Conservation (phyloP, 1,284 basidiomycete species). For the Somion occarium region DNA sequence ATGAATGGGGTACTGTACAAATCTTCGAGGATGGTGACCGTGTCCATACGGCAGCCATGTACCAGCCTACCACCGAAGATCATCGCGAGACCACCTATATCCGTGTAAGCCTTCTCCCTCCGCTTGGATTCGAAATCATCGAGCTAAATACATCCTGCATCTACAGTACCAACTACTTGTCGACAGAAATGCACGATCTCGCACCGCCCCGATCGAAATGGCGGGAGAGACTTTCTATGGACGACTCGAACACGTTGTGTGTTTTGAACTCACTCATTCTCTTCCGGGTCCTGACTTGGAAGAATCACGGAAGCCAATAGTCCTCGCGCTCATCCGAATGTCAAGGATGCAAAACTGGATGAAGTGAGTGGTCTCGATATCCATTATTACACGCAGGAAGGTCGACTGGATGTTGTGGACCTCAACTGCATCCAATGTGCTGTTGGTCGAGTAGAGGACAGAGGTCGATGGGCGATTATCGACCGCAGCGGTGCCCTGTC, state of each 20-base stretch:
- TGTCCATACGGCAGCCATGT: slow-evolving; percentile 6
- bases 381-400: slow-evolving; percentile 9
- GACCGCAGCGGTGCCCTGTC: slow-evolving; percentile 14
- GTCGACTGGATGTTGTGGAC: slow-evolving; percentile 6
- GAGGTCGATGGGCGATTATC: slow-evolving; percentile 9
- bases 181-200: slow-evolving; percentile 9
- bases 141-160: neutral
- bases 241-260: slow-evolving; percentile 5
- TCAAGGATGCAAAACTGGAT: neutral
- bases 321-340: neutral
- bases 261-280: neutral
- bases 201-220: neutral
- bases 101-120: slow-evolving; percentile 8
- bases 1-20: slow-evolving; percentile 13
- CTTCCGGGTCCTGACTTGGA: no score
- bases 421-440: slow-evolving; percentile 12
- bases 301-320: no score
- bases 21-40: slow-evolving; percentile 14
- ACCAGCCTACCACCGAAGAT: slow-evolving; percentile 1
- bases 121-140: neutral
- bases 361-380: slow-evolving; percentile 8
- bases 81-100: slow-evolving; percentile 11
- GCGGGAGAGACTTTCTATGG: slow-evolving; percentile 11
- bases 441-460: slow-evolving; percentile 9
- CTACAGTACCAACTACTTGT: slow-evolving; percentile 17